phyloP scores from a whole-genome alignment of 768 basidiomycete species.

The Boletus reticuloceps region DNA sequence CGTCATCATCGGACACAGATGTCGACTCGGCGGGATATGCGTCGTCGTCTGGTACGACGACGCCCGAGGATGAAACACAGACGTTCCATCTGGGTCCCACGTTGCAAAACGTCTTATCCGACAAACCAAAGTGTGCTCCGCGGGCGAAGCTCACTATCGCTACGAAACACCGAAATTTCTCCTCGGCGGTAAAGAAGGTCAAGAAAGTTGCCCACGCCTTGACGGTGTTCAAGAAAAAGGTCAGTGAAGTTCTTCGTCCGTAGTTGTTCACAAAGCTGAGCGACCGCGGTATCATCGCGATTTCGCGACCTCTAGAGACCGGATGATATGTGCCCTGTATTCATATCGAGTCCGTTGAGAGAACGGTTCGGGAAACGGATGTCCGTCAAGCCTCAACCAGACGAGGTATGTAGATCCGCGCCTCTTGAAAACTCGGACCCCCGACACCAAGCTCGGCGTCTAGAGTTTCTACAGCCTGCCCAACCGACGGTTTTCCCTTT shows the following conservation, averaged over 20 bases:
- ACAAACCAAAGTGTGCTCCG: neutral
- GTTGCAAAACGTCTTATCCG: slow-evolving; percentile 2
- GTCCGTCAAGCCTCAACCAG: slow-evolving; percentile 21
- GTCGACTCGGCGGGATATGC: slow-evolving; percentile 17
- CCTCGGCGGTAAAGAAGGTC: slow-evolving; percentile 22
- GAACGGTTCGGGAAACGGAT: slow-evolving; percentile 31
- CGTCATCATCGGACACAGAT: slow-evolving; percentile 23
- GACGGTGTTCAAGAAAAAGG: slow-evolving; percentile 26
- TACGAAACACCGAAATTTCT: slow-evolving; percentile 14
- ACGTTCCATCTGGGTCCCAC: slow-evolving; percentile 20
- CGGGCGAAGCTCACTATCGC: slow-evolving; percentile 6
- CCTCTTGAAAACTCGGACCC: neutral
- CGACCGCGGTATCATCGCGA: neutral
- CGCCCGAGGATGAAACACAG: slow-evolving; percentile 29
- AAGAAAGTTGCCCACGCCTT: slow-evolving; percentile 20
- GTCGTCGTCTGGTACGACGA: slow-evolving; percentile 32
- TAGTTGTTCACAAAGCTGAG: neutral
- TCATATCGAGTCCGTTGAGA: slow-evolving; percentile 25
- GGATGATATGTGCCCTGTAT: slow-evolving; percentile 24
- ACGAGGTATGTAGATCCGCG: slow-evolving; percentile 22
- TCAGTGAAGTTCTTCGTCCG: neutral
- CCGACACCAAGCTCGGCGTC: neutral
- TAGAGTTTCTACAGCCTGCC: slow-evolving; percentile 29
- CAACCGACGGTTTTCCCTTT: slow-evolving; percentile 30
- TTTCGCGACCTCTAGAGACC: slow-evolving; percentile 7